Base-by-base conservation (phyloP, 148 eudicot species). In the Pouteria glomerata region DNA sequence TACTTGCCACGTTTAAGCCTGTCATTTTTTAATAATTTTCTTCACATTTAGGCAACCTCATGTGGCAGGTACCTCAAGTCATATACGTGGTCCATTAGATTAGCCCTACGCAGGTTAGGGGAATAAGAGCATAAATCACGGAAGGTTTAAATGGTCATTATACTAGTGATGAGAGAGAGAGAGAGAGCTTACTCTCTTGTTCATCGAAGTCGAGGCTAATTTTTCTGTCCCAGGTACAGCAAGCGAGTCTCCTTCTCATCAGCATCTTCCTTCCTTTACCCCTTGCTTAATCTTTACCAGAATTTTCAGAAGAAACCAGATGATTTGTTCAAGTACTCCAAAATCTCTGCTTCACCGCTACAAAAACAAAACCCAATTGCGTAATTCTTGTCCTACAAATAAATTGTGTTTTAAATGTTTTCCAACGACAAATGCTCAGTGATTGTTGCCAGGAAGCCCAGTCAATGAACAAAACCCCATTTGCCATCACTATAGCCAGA, bases 201-300 rank as follows among this genome's bases (percentile, higher is more conserved):
- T 88, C 87, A 71, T 90, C 97, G 63, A 90, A 89, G 81, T 93
- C 98, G 71, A 89, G 73, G 84, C 95, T 93, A 7, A 78, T 79
- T 35, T 83, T 88, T 70, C 85, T 83, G 77, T 87, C 85, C 44
- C 92, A 77, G 16, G 89, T 74, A 74, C 95, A 93, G 70, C 98
- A 93, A 47, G 80, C 87, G 42, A 91, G 62, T 53, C 84, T 85
- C 74, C 85, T 83, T 69, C 85, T 78, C 79, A 89, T 77, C 55
- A 85, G 74, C 88, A 92, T 79, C 71, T 69, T 85, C 71, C 33
- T 37, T 53, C 53, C 35, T 50, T 53, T 42, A 35, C 29, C 29
- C 47, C 58, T 29, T 33, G 13, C 13, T n/a, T 57, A 55, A 70
- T 42, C 55, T 57, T 33, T 10, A 44, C 18, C 34, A 47, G 56